Conservation (phyloP, 2,329 filamentous ascomycete species). For the Fusarium gaditjirri region DNA sequence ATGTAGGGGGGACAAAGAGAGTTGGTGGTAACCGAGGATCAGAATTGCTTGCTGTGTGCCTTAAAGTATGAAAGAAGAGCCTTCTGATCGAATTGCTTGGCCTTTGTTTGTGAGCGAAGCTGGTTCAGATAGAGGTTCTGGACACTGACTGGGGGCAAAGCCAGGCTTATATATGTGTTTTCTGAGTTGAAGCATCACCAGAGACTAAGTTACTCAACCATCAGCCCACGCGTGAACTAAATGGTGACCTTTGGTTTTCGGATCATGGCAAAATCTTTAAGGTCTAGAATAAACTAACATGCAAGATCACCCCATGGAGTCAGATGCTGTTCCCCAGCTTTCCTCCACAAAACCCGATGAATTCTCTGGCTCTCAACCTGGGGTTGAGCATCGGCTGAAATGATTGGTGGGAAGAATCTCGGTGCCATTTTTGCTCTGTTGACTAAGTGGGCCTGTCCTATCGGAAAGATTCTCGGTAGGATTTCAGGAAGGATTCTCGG, state of each 20-base stretch:
- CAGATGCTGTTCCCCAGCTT: slow-evolving; percentile 15
- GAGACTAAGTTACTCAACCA: not conserved
- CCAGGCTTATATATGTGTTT: slow-evolving; percentile 14
- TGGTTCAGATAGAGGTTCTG: not conserved
- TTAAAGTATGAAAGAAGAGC: not conserved
- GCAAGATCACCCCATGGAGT: slow-evolving; percentile 23
- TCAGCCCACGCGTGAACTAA: not conserved
- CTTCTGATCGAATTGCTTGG: not conserved
- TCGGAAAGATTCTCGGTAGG: slow-evolving; percentile 7
- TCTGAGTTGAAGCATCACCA: not conserved
- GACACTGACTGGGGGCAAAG: not conserved
- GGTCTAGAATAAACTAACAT: not conserved
- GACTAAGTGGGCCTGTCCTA: not conserved
- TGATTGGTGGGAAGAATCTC: slow-evolving; percentile 1
- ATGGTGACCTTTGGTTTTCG: not conserved
- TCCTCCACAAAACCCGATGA: slow-evolving; percentile 11
- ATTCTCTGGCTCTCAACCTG: slow-evolving; percentile 1
- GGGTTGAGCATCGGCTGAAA: not conserved
- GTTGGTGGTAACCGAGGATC: not conserved
- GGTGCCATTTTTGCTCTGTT: not conserved
- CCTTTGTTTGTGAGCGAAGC: not conserved
- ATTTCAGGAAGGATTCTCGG: slow-evolving; percentile 4
- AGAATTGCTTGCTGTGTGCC: not conserved
- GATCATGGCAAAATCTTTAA: not conserved
- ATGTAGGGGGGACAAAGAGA: not conserved